Evolutionary conservation across 768 basidiomycete species (phyloP), one percentile per base, ranked within the genome.

Genomic region (Mycena venus): DNA sequence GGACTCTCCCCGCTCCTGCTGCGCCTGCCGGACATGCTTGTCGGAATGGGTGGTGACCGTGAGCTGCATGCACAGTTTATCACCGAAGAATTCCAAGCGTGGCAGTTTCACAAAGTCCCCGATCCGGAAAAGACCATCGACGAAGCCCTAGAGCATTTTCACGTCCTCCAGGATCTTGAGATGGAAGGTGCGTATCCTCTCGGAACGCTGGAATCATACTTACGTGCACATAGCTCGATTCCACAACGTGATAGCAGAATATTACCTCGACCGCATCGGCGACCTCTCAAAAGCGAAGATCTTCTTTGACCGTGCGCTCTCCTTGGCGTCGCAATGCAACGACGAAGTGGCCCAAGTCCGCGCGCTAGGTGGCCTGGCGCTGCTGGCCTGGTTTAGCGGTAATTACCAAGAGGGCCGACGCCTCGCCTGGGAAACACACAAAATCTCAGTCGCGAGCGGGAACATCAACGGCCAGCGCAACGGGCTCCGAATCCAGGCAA

Each of bases 241-340:
- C 23, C 21, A 49, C 7, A 49, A 21, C 19, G 68, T 29, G 44
- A 49, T 60, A 38, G 68, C 21, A 49, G 58, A 49, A 29, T 61
- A 70, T 62, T 17, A 61, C 23, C 21, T 36, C 17, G 58, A 70
- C 36, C 59, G 59, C 4, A 25, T 42, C 42, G 44, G 44, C 11
- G 47, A 62, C 31, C 31, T 49, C 17, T 7, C 8, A 3, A 58
- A 59, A 21, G 68, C 56, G 32, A 15, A 14, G n/a, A 21, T 42
- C 3, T 69, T 69, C 38, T 60, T 59, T 25, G 12, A 32, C 15
- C 56, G 56, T 25, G 68, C 58, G 40, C 68, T 61, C 27, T 58
- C 27, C 27, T 11, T 51, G 40, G 58, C 68, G 25, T 31, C 47
- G 5, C 19, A 59, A 47, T 69, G 5, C 40, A 29, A 34, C 5